Evolutionary conservation across 2,329 filamentous ascomycete genomes (phyloP).

Genomic region (Cladorrhinum sp.): DNA sequence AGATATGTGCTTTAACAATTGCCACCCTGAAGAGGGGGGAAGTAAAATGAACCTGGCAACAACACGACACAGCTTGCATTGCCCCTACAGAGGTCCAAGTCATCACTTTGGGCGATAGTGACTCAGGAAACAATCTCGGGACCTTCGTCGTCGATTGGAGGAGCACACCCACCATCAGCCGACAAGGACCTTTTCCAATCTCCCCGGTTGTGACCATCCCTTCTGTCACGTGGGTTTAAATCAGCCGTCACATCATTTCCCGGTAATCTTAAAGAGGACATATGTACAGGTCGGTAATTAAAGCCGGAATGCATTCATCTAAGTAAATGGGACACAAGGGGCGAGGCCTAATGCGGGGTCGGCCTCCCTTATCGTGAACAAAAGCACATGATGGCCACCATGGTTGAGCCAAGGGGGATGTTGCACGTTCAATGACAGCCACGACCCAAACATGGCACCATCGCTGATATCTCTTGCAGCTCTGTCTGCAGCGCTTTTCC

Average conservation of each 20-base stretch:
- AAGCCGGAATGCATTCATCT: conserved; percentile 7
- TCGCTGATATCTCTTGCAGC: not conserved
- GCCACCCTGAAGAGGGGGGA: too few relatives aligned
- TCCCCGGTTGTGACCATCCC: not conserved
- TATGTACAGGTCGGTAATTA: not conserved
- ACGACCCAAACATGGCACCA: conserved; percentile 1
- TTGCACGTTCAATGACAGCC: not conserved
- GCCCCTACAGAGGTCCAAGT: too few relatives aligned
- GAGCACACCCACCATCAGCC: not conserved
- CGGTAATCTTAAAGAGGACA: not conserved
- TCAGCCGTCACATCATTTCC: conserved; percentile 6
- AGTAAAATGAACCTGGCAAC: too few relatives aligned
- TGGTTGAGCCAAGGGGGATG: not conserved
- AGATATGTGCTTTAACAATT: too few relatives aligned
- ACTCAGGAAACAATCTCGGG: too few relatives aligned
- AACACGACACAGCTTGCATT: too few relatives aligned
- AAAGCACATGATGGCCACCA: not conserved
- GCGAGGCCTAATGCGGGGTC: not conserved
- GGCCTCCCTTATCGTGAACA: not conserved
- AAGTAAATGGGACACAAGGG: not conserved
- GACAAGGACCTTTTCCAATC: not conserved
- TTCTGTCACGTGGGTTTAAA: not conserved
- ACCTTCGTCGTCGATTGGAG: too few relatives aligned
- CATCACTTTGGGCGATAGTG: too few relatives aligned
- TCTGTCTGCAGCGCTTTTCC: not conserved